A percentile compares a stretch with the other conserved stretches of the same genome.
Conservation (phyloP, 148 eudicot genomes). For the Simmondsia chinensis region DNA sequence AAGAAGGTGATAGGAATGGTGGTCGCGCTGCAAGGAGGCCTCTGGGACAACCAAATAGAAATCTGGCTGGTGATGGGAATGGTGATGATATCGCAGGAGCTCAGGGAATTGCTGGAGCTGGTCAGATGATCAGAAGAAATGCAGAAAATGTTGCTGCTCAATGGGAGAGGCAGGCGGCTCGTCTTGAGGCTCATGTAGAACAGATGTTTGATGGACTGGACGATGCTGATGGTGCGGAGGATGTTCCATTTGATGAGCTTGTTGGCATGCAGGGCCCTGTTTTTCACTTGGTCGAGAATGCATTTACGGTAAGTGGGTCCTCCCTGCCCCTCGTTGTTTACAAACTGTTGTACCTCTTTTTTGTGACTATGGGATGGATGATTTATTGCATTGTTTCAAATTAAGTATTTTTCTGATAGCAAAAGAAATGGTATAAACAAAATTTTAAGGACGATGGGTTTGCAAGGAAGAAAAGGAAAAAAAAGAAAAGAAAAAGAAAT, state of each 20-base stretch:
- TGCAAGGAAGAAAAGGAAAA: no score
- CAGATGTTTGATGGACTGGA: conserved; percentile 98
- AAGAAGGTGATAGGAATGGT: conserved; percentile 84
- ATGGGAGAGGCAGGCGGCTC: conserved; percentile 99
- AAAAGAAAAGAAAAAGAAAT: no score
- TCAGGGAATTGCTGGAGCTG: conserved; percentile 89
- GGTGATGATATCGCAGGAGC: conserved; percentile 76
- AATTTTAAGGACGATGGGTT: no score
- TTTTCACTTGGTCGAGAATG: conserved; percentile 93
- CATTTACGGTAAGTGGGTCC: conserved; percentile 60
- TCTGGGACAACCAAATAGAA: conserved; percentile 58
- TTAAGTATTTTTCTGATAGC: no score
- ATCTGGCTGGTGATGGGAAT: conserved; percentile 60
- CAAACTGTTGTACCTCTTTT: not conserved
- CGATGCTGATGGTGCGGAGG: conserved; percentile 99
- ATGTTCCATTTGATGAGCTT: conserved; percentile 96
- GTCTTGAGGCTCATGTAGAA: conserved; percentile 96
- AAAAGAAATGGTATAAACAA: no score
- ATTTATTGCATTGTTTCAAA: no score
- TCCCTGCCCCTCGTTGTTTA: not conserved
- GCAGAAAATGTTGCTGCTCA: conserved; percentile 96
- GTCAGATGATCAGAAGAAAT: conserved; percentile 74
- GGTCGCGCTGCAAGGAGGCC: conserved; percentile 85
- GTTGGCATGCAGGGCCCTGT: conserved; percentile 99
- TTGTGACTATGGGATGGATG: no score